Conservation (phyloP, 768 basidiomycete species). For the Amylocystis lapponica region DNA sequence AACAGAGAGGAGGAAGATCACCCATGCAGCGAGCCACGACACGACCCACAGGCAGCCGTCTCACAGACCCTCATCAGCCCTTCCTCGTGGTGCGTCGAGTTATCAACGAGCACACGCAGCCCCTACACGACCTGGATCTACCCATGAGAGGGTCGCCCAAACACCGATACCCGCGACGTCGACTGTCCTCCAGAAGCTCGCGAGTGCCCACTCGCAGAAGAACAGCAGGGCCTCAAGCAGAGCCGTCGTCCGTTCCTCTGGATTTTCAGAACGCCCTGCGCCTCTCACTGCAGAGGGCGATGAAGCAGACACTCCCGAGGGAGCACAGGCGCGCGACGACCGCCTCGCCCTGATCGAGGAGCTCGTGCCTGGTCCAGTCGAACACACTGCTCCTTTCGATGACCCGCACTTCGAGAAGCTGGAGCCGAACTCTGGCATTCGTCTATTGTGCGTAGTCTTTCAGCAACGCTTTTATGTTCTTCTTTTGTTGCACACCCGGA, state of each 20-base stretch:
- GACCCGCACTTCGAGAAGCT: constrained; percentile 73
- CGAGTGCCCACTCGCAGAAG: constrained; percentile 17
- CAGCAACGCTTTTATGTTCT: too few species aligned
- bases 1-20: constrained; percentile 42
- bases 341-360: constrained; percentile 68
- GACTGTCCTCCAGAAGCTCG: constrained; percentile 46
- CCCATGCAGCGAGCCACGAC: constrained; percentile 14
- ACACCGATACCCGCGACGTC: constrained; percentile 41
- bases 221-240: not conserved
- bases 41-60: not conserved
- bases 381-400: constrained; percentile 63
- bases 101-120: not conserved
- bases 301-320: not conserved
- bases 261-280: constrained; percentile 14
- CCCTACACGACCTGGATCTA: not conserved
- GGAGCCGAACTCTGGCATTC: constrained; percentile 90
- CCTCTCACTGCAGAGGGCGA: not conserved
- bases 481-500: too few species aligned
- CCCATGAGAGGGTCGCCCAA: not conserved
- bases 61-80: not conserved
- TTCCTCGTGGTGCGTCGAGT: not conserved
- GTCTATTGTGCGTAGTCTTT: constrained; percentile 57
- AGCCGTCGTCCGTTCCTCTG: constrained; percentile 16
- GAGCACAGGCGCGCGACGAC: constrained; percentile 42
- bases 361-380: constrained; percentile 69